phyloP scores from a whole-genome alignment of 1,139 yeast genomes.

The Suhomyces wounanorum region DNA sequence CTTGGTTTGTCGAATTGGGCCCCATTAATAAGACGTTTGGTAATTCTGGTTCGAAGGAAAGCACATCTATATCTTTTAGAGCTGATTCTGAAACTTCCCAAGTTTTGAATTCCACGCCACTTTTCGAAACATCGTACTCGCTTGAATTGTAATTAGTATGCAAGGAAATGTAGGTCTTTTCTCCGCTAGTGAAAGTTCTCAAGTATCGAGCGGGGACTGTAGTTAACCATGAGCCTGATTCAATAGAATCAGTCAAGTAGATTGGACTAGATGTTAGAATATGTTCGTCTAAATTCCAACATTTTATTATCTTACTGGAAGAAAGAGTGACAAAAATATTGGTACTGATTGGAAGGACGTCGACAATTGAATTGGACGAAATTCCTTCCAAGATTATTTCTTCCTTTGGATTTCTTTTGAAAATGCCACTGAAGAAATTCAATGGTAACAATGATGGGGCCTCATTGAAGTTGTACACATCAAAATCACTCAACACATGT shows the following conservation, averaged over 20 bases:
- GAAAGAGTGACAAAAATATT: conserved; percentile 30
- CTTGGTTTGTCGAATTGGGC: conserved; percentile 2
- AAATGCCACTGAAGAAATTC: conserved; percentile 33
- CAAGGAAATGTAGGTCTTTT: conserved; percentile 20
- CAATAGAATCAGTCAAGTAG: conserved; percentile 18
- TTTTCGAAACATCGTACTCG: conserved; percentile 14
- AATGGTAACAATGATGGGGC: conserved; percentile 52
- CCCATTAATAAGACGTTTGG: conserved; percentile 21
- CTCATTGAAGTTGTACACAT: conserved; percentile 57
- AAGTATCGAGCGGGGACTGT: conserved; percentile 37
- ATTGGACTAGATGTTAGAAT: conserved; percentile 21
- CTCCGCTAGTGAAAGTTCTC: conserved; percentile 17
- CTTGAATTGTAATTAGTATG: conserved; percentile 17
- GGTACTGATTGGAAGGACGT: conserved; percentile 21
- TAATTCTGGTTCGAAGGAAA: conserved; percentile 29
- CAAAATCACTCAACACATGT: conserved; percentile 39
- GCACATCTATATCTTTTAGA: conserved; percentile 30
- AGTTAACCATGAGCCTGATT: conserved; percentile 31
- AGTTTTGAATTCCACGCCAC: conserved; percentile 28
- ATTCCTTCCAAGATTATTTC: conserved; percentile 30
- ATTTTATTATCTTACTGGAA: conserved; percentile 50
- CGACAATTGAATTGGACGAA: conserved; percentile 37
- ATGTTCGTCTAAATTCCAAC: conserved; percentile 56
- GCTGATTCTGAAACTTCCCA: conserved; percentile 24
- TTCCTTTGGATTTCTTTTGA: conserved; percentile 16